A percentile compares a stretch with the other conserved stretches of the same genome.
phyloP scores from a whole-genome alignment of 2,329 filamentous ascomycete genomes.

The Fulvia fulva region DNA sequence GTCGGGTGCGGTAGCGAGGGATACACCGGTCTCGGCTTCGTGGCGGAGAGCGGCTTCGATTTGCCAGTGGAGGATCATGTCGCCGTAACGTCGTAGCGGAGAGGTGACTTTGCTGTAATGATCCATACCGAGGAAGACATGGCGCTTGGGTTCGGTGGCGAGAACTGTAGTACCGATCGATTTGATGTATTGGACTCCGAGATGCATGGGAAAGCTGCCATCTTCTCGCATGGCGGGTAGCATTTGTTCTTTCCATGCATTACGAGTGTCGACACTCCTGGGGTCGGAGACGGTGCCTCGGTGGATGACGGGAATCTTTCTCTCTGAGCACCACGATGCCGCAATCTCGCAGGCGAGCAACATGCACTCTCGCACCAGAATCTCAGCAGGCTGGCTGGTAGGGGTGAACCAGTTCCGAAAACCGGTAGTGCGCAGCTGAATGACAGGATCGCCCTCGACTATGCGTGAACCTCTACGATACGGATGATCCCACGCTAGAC shows the following conservation, averaged over 20 bases:
- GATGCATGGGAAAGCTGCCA: slow-evolving; percentile 33
- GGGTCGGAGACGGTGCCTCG: slow-evolving; percentile 35
- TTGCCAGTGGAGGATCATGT: slow-evolving; percentile 61
- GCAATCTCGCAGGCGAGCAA: slow-evolving; percentile 52
- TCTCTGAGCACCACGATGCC: slow-evolving; percentile 50
- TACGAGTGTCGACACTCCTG: slow-evolving; percentile 26
- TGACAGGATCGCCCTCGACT: slow-evolving; percentile 43
- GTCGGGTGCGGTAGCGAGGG: slow-evolving; percentile 30
- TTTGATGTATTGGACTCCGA: slow-evolving; percentile 42
- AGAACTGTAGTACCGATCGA: slow-evolving; percentile 41
- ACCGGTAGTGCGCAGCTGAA: slow-evolving; percentile 34
- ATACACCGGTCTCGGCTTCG: slow-evolving; percentile 46
- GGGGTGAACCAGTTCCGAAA: slow-evolving; percentile 34
- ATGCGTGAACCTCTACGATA: slow-evolving; percentile 36
- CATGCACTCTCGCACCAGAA: slow-evolving; percentile 50
- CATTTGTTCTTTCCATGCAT: slow-evolving; percentile 35
- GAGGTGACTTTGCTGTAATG: slow-evolving; percentile 57
- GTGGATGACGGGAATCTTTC: slow-evolving; percentile 50
- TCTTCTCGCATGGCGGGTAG: slow-evolving; percentile 36
- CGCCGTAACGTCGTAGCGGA: slow-evolving; percentile 57
- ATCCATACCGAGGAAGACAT: slow-evolving; percentile 50
- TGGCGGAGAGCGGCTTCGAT: slow-evolving; percentile 59
- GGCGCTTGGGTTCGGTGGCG: slow-evolving; percentile 46
- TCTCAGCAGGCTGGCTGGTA: slow-evolving; percentile 9
- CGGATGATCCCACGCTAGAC: slow-evolving; percentile 41